phyloP scores from a whole-genome alignment of 2,329 filamentous ascomycete genomes.

The Penicillium sp. region DNA sequence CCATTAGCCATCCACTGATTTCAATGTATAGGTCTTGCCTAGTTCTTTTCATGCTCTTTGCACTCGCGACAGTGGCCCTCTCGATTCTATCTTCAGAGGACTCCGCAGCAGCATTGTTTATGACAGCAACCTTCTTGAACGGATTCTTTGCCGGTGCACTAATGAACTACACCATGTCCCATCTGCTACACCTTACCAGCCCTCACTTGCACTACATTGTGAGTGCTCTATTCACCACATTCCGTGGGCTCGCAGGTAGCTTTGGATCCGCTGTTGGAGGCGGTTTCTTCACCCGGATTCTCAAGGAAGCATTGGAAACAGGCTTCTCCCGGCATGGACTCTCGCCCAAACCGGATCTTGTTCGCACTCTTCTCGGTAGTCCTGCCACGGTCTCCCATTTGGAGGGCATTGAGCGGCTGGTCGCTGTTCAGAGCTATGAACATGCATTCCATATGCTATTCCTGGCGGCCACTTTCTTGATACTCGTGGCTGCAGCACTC shows the following conservation, averaged over 20 bases:
- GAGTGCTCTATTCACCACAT: constrained; percentile 74
- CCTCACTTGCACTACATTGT: constrained; percentile 71
- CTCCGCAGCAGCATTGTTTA: constrained; percentile 55
- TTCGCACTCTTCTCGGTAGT: constrained; percentile 59
- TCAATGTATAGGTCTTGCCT: constrained; percentile 53
- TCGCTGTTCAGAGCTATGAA: constrained; percentile 58
- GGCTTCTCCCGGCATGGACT: constrained; percentile 55
- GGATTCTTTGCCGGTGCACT: constrained; percentile 71
- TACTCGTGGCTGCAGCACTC: constrained; percentile 50
- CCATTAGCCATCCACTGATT: not conserved
- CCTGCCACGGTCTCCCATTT: constrained; percentile 57
- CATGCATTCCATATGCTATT: constrained; percentile 56
- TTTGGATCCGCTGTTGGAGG: constrained; percentile 81
- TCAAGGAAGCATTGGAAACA: constrained; percentile 56
- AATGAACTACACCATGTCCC: constrained; percentile 79
- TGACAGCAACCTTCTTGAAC: constrained; percentile 66
- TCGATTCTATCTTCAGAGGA: constrained; percentile 56
- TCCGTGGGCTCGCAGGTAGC: constrained; percentile 77
- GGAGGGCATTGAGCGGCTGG: constrained; percentile 49
- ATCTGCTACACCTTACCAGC: constrained; percentile 71
- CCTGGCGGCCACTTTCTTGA: constrained; percentile 52
- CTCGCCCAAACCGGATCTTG: constrained; percentile 46
- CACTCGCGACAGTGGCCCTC: constrained; percentile 59
- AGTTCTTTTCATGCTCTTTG: constrained; percentile 63
- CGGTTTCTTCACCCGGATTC: constrained; percentile 67